These are phyloP conservation scores for Solanum ossicruentum DNA, from an alignment of 257 asterid species.

Conservation along the genomic window DNA sequence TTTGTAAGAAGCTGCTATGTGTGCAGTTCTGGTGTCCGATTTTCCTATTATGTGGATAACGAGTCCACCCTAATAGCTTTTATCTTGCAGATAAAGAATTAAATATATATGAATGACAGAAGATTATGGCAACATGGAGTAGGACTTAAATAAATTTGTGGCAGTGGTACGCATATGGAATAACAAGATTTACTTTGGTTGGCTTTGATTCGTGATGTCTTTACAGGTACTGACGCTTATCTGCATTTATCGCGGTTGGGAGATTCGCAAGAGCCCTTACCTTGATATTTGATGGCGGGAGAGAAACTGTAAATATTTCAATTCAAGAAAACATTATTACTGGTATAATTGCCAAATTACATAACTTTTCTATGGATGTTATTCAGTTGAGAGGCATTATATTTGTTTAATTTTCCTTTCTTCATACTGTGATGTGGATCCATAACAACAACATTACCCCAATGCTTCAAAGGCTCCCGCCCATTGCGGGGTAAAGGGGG, in stretches of 20 bases:
- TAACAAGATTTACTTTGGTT: neutral
- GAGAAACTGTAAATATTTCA: neutral
- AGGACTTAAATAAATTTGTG: neutral
- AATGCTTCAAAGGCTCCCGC: no score
- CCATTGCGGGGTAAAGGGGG: no score
- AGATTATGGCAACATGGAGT: neutral
- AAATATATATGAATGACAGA: neutral
- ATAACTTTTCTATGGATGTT: neutral
- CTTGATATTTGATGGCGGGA: constrained; percentile 8
- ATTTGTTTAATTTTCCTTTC: neutral
- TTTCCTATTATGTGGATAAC: neutral
- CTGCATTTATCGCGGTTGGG: constrained; percentile 41
- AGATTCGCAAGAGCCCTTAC: constrained; percentile 44
- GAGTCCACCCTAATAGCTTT: neutral
- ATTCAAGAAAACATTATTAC: neutral
- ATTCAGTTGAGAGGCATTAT: neutral
- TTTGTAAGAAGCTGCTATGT: neutral
- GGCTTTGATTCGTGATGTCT: neutral
- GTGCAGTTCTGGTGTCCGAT: neutral
- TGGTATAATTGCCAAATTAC: neutral
- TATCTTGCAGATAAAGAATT: neutral
- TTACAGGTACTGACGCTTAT: constrained; percentile 44
- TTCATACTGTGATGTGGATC: neutral
- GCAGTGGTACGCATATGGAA: neutral
- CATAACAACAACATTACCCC: no score